These are phyloP conservation scores for Platismatia glauca DNA, from an alignment of 495 filamentous ascomycete species.

Conservation along the genomic window DNA sequence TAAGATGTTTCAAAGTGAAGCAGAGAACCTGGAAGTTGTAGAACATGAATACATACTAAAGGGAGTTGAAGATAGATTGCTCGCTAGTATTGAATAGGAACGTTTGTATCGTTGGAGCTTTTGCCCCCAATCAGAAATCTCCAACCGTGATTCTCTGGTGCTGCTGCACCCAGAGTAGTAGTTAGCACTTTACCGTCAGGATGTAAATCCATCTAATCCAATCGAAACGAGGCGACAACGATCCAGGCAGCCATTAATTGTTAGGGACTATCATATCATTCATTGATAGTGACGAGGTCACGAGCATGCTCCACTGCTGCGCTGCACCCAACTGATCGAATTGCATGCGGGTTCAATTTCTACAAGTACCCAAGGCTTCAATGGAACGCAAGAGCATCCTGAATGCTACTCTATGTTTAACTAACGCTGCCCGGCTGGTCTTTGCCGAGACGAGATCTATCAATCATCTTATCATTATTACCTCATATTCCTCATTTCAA, in stretches of 20 bases:
- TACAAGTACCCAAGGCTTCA: neutral
- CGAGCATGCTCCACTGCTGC: neutral
- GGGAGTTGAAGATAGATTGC: slow-evolving; percentile 73
- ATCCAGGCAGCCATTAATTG: neutral
- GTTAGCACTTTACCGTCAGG: neutral
- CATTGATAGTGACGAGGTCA: neutral
- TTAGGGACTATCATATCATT: neutral
- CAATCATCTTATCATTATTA: slow-evolving; percentile 5
- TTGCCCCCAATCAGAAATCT: neutral
- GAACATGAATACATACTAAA: slow-evolving; percentile 87
- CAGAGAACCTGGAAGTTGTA: slow-evolving; percentile 89
- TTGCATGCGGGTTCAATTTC: neutral
- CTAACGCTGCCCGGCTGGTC: neutral
- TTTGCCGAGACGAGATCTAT: neutral
- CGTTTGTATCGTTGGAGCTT: neutral
- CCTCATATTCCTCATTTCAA: slow-evolving; percentile 22
- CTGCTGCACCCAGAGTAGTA: neutral
- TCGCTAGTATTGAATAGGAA: slow-evolving; percentile 29
- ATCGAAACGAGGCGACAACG: neutral
- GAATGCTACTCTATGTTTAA: neutral
- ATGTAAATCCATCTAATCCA: neutral
- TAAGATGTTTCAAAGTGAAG: slow-evolving; percentile 84
- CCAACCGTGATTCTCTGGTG: neutral
- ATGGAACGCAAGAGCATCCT: neutral
- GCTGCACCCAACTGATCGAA: neutral